Base-by-base conservation (phyloP, 2,329 filamentous ascomycete genomes). In the Trichophyton verrucosum region DNA sequence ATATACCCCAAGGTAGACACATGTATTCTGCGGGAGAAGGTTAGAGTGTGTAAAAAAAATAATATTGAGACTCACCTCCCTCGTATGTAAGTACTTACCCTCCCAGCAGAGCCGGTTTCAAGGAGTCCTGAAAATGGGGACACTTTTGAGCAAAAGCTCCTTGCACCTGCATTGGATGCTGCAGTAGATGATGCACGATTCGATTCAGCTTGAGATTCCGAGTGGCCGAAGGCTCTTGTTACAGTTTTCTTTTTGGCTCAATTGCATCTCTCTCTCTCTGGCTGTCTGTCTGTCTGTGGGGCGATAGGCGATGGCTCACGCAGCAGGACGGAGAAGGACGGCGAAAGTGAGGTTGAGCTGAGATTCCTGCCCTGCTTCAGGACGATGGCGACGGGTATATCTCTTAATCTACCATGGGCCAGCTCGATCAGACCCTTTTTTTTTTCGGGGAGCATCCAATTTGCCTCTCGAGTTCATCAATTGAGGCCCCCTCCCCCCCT, bases 121-220 rank as follows among this genome's bases (percentile, higher is more conserved):
- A 33, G 49, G 27, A 24, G 49, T 27, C 22, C 9, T 53, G 49
- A n/a, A 27, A n/a, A 33, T 27, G 49, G 49, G 27, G 49, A 53
- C 13, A 20, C 3, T 33, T 22, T 17, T 22, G 13, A 24, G 49
- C 40, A 44, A 44, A 30, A 24, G 49, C 27, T 53, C 49, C 22
- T 33, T 53, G 49, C 49, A 53, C 49, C 49, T 53, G 49, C 49
- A 53, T 53, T 33, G 2, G 27, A n/a, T 17, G 13, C 22, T 53
- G 49, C 49, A 53, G 49, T 3, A 53, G 49, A 27, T 53, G 22
- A 20, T 53, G 49, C 49, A 53, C 49, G 49, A 53, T 53, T 53
- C 49, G 22, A 53, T 53, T 33, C 49, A 53, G 22, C 22, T 53
- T 4, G 49, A 53, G 30, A 53, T 53, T 53, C 49, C 49, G 49